These are phyloP conservation scores for Westerdykella aurantiaca DNA, from an alignment of 2,329 filamentous ascomycete genomes.

Conservation along the genomic window DNA sequence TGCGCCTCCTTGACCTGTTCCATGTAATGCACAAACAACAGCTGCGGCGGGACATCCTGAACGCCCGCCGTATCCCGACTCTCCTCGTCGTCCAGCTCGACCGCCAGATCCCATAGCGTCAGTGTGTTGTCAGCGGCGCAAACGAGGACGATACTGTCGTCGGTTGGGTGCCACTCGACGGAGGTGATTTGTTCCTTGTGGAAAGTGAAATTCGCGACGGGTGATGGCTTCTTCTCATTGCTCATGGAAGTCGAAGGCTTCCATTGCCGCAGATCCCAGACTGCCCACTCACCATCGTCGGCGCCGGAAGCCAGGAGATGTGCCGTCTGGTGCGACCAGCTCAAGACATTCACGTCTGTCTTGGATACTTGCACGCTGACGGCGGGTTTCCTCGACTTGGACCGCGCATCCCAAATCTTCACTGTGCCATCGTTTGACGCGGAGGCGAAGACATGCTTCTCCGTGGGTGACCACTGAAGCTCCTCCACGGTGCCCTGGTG, in stretches of 20 bases:
- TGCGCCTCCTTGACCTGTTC: conserved; percentile 92
- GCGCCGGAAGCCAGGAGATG: conserved; percentile 89
- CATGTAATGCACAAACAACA: conserved; percentile 96
- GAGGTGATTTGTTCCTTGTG: conserved; percentile 96
- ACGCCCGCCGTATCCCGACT: conserved; percentile 82
- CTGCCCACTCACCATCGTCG: conserved; percentile 88
- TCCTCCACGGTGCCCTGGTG: conserved; percentile 87
- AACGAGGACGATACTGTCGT: conserved; percentile 91
- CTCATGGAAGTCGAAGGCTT: conserved; percentile 57
- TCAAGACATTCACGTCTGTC: conserved; percentile 92
- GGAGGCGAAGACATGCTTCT: conserved; percentile 89
- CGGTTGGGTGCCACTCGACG: conserved; percentile 94
- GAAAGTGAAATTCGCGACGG: conserved; percentile 90
- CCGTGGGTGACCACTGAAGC: conserved; percentile 91
- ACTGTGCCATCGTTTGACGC: conserved; percentile 91
- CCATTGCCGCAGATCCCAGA: conserved; percentile 96
- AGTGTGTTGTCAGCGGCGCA: conserved; percentile 90
- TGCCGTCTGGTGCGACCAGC: conserved; percentile 82
- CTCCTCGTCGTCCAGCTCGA: conserved; percentile 96
- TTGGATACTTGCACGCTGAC: conserved; percentile 78
- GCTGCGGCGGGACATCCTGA: conserved; percentile 84
- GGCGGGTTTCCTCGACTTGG: conserved; percentile 82
- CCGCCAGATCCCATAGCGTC: conserved; percentile 92
- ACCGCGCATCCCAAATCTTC: conserved; percentile 91
- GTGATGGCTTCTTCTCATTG: conserved; percentile 54